phyloP scores from a whole-genome alignment of 1,139 yeast species.

The Candida sp. region DNA sequence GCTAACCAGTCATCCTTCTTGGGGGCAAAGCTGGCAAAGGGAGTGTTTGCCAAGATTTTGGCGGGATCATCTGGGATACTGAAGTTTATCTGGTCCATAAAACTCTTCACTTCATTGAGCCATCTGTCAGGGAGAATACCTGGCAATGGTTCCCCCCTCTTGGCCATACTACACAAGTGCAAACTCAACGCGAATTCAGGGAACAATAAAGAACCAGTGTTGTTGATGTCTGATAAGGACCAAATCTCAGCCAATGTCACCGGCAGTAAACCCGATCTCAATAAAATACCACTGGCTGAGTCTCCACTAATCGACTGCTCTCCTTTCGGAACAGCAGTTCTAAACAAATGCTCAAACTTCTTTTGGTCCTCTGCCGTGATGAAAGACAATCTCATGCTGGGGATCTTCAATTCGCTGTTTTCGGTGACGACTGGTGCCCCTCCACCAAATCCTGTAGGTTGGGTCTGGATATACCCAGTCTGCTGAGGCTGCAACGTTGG shows the following conservation, averaged over 20 bases:
- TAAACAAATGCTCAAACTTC: constrained; percentile 82
- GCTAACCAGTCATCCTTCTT: constrained; percentile 25
- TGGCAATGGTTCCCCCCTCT: constrained; percentile 83
- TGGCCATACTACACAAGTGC: constrained; percentile 80
- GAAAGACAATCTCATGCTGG: constrained; percentile 77
- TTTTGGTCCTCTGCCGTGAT: constrained; percentile 85
- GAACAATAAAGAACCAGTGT: constrained; percentile 82
- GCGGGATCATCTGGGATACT: constrained; percentile 66
- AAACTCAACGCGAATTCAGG: constrained; percentile 96
- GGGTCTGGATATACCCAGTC: constrained; percentile 39
- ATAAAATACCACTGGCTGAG: constrained; percentile 76
- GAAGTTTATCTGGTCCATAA: constrained; percentile 89
- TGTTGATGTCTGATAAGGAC: constrained; percentile 88
- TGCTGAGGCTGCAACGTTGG: constrained; percentile 26
- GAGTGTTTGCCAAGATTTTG: constrained; percentile 48
- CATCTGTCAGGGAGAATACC: constrained; percentile 70
- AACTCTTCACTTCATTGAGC: constrained; percentile 81
- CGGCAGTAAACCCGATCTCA: constrained; percentile 82
- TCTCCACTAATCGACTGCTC: constrained; percentile 81
- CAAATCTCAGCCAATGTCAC: constrained; percentile 85
- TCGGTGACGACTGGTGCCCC: constrained; percentile 31
- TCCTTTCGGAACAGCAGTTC: constrained; percentile 76
- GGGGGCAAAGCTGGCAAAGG: constrained; percentile 39
- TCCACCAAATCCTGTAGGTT: constrained; percentile 39
- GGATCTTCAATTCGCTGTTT: constrained; percentile 54